A percentile compares a stretch with the other conserved stretches of the same genome.
Evolutionary conservation across 148 eudicot genomes (phyloP).

Genomic region (Silene latifolia): DNA sequence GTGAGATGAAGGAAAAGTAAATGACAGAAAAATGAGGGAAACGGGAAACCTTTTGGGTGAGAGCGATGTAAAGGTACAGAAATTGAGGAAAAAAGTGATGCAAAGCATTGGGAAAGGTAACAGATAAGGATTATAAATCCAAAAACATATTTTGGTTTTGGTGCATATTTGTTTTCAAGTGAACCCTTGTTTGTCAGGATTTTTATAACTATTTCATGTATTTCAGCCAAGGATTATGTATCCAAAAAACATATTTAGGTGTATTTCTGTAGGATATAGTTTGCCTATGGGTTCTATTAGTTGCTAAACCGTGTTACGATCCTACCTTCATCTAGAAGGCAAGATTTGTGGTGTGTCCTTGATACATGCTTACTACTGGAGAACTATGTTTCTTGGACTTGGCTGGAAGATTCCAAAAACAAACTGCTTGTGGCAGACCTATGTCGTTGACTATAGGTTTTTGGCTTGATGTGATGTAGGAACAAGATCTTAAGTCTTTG

Average conservation of each 20-base stretch:
- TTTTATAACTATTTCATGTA: neutral
- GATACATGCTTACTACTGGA: neutral
- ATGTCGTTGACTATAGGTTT: constrained; percentile 1
- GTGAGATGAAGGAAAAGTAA: neutral
- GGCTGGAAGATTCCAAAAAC: neutral
- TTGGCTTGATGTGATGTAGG: constrained; percentile 48
- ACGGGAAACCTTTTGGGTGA: neutral
- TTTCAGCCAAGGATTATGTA: neutral
- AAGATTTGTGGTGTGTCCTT: neutral
- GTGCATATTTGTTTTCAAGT: neutral
- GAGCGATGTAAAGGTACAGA: neutral
- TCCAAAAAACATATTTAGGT: neutral
- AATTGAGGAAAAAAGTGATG: neutral
- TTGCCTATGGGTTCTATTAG: neutral
- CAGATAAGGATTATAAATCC: too few species aligned
- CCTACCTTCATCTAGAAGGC: neutral
- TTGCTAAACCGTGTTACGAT: neutral
- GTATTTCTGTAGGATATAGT: neutral
- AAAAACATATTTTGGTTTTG: too few species aligned
- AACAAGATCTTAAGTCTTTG: constrained; percentile 83
- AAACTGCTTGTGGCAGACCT: too few species aligned
- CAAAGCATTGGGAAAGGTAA: neutral
- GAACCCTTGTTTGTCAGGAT: constrained; percentile 3
- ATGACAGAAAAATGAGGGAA: neutral
- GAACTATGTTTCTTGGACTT: neutral